phyloP scores from a whole-genome alignment of 2,329 filamentous ascomycete species.

The Tolypocladium cylindrosporum region DNA sequence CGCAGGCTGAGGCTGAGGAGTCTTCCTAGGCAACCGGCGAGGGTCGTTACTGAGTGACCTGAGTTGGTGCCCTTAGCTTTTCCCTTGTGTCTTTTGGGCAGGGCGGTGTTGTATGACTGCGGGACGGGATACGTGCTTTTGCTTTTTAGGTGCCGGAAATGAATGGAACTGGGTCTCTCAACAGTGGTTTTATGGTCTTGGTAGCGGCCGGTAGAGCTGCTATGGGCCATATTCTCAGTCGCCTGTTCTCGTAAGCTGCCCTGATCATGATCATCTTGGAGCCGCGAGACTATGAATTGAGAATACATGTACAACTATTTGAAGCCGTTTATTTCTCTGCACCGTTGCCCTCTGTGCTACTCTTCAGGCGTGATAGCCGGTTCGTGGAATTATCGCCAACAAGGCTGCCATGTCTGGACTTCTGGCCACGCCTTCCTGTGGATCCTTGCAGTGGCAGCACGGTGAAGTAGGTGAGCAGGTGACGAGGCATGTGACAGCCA shows the following conservation, averaged over 20 bases:
- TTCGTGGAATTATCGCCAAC: not conserved
- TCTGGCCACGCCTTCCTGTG: not conserved
- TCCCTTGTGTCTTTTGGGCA: slow-evolving; percentile 26
- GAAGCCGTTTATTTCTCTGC: not conserved
- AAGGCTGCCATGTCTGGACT: not conserved
- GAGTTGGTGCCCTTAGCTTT: slow-evolving; percentile 3
- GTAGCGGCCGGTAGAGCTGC: slow-evolving; percentile 17
- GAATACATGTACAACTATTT: slow-evolving; percentile 17
- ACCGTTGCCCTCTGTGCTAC: not conserved
- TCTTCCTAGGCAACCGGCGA: slow-evolving; percentile 21
- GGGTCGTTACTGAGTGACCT: not conserved
- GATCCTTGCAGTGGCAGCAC: not conserved
- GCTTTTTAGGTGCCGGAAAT: slow-evolving; percentile 22
- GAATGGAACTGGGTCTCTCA: slow-evolving; percentile 23
- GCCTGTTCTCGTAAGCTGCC: slow-evolving; percentile 12
- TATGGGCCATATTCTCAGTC: slow-evolving; percentile 9
- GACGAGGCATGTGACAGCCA: not conserved
- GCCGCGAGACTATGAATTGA: slow-evolving; percentile 15
- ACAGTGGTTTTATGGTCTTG: slow-evolving; percentile 20
- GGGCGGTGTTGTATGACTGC: slow-evolving; percentile 33
- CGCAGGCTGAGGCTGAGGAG: slow-evolving; percentile 49
- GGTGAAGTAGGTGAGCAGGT: not conserved
- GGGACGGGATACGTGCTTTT: slow-evolving; percentile 27
- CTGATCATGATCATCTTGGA: slow-evolving; percentile 12
- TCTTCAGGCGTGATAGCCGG: not conserved